These are phyloP conservation scores for Sicyos baderoa DNA, from an alignment of 306 rosid species.

Conservation along the genomic window DNA sequence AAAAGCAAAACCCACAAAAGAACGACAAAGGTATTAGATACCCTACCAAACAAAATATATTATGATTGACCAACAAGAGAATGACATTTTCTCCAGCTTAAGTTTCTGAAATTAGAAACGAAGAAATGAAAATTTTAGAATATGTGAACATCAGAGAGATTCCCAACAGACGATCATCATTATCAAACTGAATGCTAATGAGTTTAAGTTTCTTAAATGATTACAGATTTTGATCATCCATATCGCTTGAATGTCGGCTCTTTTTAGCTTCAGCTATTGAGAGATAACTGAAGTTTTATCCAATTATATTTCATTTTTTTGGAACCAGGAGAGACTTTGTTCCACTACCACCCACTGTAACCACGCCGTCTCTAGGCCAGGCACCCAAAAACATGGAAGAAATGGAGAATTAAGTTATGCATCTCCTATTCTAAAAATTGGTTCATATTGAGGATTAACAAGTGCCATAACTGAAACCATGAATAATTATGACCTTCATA, in stretches of 20 bases:
- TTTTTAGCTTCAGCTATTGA: neutral
- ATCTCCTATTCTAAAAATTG: neutral
- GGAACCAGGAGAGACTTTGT: too few relatives aligned
- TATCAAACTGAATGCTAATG: constrained; percentile 39
- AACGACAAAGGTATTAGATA: neutral
- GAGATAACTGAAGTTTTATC: constrained; percentile 8
- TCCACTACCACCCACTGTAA: too few relatives aligned
- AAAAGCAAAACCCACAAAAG: neutral
- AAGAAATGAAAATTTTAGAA: neutral
- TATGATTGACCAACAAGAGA: neutral
- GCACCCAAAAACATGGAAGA: too few relatives aligned
- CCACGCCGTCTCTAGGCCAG: too few relatives aligned
- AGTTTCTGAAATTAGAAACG: neutral
- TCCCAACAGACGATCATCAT: constrained; percentile 61
- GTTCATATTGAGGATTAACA: neutral
- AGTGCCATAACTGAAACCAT: neutral
- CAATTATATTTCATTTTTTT: neutral
- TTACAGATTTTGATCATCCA: constrained; percentile 8
- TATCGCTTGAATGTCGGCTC: neutral
- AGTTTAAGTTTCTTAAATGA: neutral
- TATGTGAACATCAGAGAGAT: constrained; percentile 48
- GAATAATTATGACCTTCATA: neutral
- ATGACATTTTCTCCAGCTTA: neutral
- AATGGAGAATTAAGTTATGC: neutral
- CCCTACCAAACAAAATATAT: constrained; percentile 8